These are phyloP conservation scores for Chrysanthemum makinoi DNA, from an alignment of 129 eudicot species.

Conservation along the genomic window DNA sequence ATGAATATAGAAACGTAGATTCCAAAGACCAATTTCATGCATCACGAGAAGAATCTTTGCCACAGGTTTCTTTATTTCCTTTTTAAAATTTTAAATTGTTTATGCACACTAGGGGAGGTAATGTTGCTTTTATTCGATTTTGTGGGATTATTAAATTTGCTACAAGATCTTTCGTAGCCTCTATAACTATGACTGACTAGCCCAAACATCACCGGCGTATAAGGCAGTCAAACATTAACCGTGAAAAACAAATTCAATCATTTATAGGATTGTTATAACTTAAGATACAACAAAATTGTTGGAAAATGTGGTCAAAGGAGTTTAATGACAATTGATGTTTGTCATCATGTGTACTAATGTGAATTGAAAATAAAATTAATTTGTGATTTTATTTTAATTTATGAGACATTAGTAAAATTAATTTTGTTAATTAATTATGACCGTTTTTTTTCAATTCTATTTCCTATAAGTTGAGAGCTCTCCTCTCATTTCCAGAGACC, in stretches of 20 bases:
- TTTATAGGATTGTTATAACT: not conserved
- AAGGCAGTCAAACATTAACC: not conserved
- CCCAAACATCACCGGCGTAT: not conserved
- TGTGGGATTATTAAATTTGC: constrained; percentile 17
- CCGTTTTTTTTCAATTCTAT: no score
- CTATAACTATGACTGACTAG: constrained; percentile 23
- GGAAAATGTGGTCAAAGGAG: no score
- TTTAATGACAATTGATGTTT: no score
- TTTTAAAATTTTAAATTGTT: not conserved
- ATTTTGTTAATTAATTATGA: no score
- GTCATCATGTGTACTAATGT: no score
- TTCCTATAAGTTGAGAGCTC: no score
- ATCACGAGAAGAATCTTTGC: constrained; percentile 38
- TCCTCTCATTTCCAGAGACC: no score
- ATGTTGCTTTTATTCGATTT: constrained; percentile 35
- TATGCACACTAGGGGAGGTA: constrained; percentile 23
- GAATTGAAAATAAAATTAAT: no score
- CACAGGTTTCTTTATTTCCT: constrained; percentile 21
- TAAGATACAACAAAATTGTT: no score
- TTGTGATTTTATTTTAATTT: no score
- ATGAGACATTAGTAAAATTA: no score
- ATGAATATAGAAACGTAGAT: constrained; percentile 3
- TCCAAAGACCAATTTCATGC: constrained; percentile 21
- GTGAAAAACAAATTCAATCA: not conserved
- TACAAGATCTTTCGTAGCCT: constrained; percentile 26